Conservation (phyloP, 257 asterid genomes). For the Solanum medicagineum region DNA sequence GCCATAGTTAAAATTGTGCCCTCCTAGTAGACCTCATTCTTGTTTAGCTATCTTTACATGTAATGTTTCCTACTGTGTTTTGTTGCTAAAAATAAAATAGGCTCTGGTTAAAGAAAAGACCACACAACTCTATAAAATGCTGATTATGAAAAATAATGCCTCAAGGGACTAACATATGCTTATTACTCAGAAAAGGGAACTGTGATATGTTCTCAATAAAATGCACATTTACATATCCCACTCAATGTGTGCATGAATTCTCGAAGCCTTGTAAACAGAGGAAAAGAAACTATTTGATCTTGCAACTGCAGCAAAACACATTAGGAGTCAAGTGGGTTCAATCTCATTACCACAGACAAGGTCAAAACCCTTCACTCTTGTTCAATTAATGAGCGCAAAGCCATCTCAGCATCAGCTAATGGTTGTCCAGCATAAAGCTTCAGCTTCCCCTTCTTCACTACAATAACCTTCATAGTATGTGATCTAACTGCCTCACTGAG, state of each 20-base stretch:
- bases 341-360: background rate
- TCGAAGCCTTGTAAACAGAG: background rate
- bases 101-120: background rate
- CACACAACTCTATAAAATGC: background rate
- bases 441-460: conserved; percentile 76
- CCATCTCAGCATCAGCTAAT: conserved; percentile 65
- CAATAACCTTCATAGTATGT: conserved; percentile 28
- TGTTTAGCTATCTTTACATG: background rate
- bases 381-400: conserved; percentile 36
- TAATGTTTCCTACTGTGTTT: background rate
- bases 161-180: background rate
- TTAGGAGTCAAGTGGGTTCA: background rate
- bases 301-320: no score
- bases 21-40: conserved; percentile 2
- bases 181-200: background rate
- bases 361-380: conserved; percentile 3
- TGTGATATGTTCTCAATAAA: background rate
- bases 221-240: background rate
- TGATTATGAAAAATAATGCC: background rate
- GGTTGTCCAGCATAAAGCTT: conserved; percentile 86
- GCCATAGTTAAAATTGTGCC: conserved; percentile 63
- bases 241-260: background rate
- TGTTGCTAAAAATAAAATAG: background rate
- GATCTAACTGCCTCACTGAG: conserved; percentile 34
- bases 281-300: no score